Evolutionary conservation across 1,284 basidiomycete genomes (phyloP), one percentile per base, ranked within the genome.

Genomic region (Sparassis latifolia): DNA sequence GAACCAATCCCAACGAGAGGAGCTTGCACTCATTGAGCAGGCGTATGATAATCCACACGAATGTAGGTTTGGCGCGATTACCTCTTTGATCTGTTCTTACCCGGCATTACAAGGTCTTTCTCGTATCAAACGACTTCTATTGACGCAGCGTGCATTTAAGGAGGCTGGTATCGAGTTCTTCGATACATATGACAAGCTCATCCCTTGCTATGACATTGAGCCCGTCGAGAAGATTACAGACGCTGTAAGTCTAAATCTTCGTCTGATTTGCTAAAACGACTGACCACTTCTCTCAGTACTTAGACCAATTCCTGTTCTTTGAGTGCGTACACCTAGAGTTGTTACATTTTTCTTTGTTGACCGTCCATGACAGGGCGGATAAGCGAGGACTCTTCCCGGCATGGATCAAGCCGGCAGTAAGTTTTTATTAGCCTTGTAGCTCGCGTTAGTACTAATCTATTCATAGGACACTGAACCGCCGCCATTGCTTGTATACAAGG

Each of bases 201-300:
- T 97, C 62, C 94, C 94, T 28, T 96, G 92, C 66, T 97, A 98
- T 67, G 95, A 97, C 63, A 97, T 98, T 55, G 94, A 97, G 67
- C 94, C 95, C 0, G 92, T 98, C 28, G 95, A 98, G 75, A 97
- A 98, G 81, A 96, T 97, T 56, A 97, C 93, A 28, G 95, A 97
- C 68, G 94, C 94, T 29, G 84, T 87, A 57, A 64, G 83, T 75
- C 3, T 5, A 12, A 7, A 2, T 27, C 10, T 42, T 47, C 31
- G 33, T 10, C 37, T 12, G 37, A 27, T 33, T 44, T 20, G 20
- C 20, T 20, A 20, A 20, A 20, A 20, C 20, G 20, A 20, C 20
- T 20, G 20, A 20, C 20, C 51, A 41, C 51, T 56, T 35, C 45
- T 49, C 51, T 4, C 56, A 86, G 81, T 97, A 97, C 67, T 82